These are phyloP conservation scores for Leptomonas pyrrhocoris DNA, from an alignment of 208 protist genomes.

Conservation along the genomic window DNA sequence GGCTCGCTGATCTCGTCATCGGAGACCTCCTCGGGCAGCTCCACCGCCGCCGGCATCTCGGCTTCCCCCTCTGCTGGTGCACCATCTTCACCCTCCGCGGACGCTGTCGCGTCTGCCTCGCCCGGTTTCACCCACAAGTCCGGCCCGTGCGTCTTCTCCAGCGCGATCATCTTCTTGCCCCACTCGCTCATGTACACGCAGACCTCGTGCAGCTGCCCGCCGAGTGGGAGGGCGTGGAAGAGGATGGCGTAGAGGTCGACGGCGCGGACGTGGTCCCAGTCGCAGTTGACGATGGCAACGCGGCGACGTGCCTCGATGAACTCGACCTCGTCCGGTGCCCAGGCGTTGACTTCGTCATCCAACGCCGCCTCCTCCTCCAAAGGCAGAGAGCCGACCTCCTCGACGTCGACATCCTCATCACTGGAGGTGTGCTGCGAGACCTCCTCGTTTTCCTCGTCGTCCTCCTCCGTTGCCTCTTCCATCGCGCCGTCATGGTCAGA, in stretches of 20 bases:
- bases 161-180: slow-evolving; percentile 92
- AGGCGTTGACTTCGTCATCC: slow-evolving; percentile 76
- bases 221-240: slow-evolving; percentile 94
- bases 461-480: slow-evolving; percentile 32
- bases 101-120: slow-evolving; percentile 25
- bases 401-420: slow-evolving; percentile 16
- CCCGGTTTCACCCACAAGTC: slow-evolving; percentile 81
- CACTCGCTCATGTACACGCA: slow-evolving; percentile 96
- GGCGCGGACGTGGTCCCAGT: slow-evolving; percentile 95
- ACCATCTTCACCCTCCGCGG: slow-evolving; percentile 13
- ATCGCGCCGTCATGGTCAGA: slow-evolving; percentile 33
- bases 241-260: slow-evolving; percentile 96
- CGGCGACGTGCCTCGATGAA: slow-evolving; percentile 79
- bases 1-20: slow-evolving; percentile 55
- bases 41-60: slow-evolving; percentile 35
- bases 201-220: slow-evolving; percentile 90
- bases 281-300: slow-evolving; percentile 95
- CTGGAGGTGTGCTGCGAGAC: not conserved
- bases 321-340: slow-evolving; percentile 78
- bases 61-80: slow-evolving; percentile 1
- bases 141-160: slow-evolving; percentile 80
- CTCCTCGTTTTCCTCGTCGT: slow-evolving; percentile 6
- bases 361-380: slow-evolving; percentile 34
- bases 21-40: slow-evolving; percentile 40
- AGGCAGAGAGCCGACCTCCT: slow-evolving; percentile 32